Evolutionary conservation across 2,329 filamentous ascomycete species (phyloP), one percentile per base, ranked within the genome.

Genomic region (Aureobasidium uvarum): DNA sequence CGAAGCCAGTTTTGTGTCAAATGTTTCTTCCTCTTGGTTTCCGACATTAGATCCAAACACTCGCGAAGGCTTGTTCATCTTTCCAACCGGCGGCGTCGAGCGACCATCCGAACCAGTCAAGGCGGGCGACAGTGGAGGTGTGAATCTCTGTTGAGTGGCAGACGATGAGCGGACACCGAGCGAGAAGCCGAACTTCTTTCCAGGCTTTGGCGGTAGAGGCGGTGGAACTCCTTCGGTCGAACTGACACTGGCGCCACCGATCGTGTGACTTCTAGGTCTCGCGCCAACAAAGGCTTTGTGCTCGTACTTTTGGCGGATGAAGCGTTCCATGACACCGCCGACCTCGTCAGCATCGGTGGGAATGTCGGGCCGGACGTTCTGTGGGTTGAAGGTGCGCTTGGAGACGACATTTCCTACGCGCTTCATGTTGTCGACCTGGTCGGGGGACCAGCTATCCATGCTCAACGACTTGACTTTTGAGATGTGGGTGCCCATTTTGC

Each of bases 391-490:
- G 66, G 87, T 85, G 76, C 89, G 89, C 81, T 99, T 99, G 65
- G 92, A 96, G 46, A 86, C 84, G 56, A 83, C 79, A 75, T 99
- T 99, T 73, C 95, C 95, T 72, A 92, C 89, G 73, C 89, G 89
- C 80, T 91, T 95, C 95, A 99, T 99, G 74, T 89, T 94, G 79
- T 99, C 95, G 69, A 99, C 93, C 80, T 99, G 95, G 67, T 98
- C 95, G 73, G 89, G 89, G 56, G 90, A 88, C 95, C 95, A 99
- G 71, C 89, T 95, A 79, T 99, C 95, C 93, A 99, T 98, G 77
- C 90, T 98, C 80, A 99, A 79, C 43, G 93, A 98, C 79, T 99
- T 99, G 81, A 99, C 92, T 78, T 99, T 99, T 70, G 93, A 97
- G 69, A 99, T 92, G 78, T 99, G 95, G 46, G 95, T 98, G 68